A percentile compares a stretch with the other conserved stretches of the same genome.
Evolutionary conservation across 805 yeast species (phyloP).

Genomic region (Nakazawaea wickerhamii): DNA sequence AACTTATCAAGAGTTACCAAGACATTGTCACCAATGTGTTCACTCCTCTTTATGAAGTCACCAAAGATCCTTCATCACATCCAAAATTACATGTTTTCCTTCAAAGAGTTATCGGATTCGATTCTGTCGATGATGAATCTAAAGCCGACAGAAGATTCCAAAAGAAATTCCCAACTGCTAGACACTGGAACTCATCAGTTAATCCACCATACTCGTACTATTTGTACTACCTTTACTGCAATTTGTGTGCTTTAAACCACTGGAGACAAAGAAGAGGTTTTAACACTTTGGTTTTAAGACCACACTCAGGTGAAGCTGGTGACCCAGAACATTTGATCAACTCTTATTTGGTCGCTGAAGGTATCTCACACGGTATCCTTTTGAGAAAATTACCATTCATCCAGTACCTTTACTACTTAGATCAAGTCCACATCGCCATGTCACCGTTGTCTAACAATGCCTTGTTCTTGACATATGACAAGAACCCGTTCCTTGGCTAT

Average conservation of each 20-base stretch:
- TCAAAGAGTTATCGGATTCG: conserved; percentile 95
- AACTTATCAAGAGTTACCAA: conserved; percentile 63
- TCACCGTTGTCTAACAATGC: conserved; percentile 97
- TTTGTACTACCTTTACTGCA: conserved; percentile 82
- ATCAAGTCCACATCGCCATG: conserved; percentile 97
- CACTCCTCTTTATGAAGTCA: conserved; percentile 85
- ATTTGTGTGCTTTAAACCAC: conserved; percentile 78
- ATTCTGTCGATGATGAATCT: conserved; percentile 97
- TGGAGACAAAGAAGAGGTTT: conserved; percentile 72
- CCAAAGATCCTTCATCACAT: conserved; percentile 75
- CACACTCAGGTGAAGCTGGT: conserved; percentile 99
- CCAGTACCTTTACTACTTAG: conserved; percentile 88
- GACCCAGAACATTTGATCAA: conserved; percentile 95
- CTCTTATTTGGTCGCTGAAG: conserved; percentile 84
- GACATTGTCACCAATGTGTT: conserved; percentile 77
- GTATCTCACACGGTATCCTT: conserved; percentile 92
- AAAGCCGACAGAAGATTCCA: conserved; percentile 81
- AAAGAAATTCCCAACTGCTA: conserved; percentile 80
- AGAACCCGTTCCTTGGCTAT: conserved; percentile 89
- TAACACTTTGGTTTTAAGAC: conserved; percentile 90
- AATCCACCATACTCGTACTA: conserved; percentile 99
- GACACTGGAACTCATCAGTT: conserved; percentile 66
- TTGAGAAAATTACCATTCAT: conserved; percentile 91
- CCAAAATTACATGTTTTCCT: conserved; percentile 89
- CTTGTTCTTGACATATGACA: conserved; percentile 88